phyloP scores from a whole-genome alignment of 306 rosid genomes.

The Fragaria nilgerrensis region DNA sequence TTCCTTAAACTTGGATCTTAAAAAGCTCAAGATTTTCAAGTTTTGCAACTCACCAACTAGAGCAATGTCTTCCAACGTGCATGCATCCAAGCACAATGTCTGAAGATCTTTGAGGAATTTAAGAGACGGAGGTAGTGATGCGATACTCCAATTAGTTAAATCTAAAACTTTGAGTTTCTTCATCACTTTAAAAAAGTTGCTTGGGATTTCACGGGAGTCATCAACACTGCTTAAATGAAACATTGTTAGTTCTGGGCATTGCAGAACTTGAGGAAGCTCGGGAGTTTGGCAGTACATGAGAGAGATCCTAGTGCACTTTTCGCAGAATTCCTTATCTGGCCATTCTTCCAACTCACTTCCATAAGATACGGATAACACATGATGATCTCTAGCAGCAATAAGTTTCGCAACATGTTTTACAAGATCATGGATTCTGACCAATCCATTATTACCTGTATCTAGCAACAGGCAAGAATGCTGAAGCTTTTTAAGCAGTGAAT shows the following conservation, averaged over 20 bases:
- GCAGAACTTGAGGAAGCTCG: constrained; percentile 6
- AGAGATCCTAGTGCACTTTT: constrained; percentile 19
- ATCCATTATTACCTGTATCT: neutral
- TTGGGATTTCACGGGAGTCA: constrained; percentile 17
- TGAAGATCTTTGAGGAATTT: neutral
- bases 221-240: neutral
- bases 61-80: constrained; percentile 17
- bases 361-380: constrained; percentile 12
- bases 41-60: constrained; percentile 34
- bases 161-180: constrained; percentile 24
- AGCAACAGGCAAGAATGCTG: constrained; percentile 27
- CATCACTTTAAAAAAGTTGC: constrained; percentile 13
- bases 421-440: constrained; percentile 23
- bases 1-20: constrained; percentile 20
- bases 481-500: constrained; percentile 16
- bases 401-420: constrained; percentile 17
- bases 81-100: constrained; percentile 34
- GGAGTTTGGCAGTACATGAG: neutral
- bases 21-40: constrained; percentile 42
- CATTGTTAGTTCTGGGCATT: neutral
- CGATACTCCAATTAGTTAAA: neutral
- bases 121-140: constrained; percentile 18
- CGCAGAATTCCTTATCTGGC: constrained; percentile 2
- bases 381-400: neutral
- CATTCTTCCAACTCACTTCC: constrained; percentile 14